phyloP scores from a whole-genome alignment of 179 eudicot species.

The Amaranthus tricolor region DNA sequence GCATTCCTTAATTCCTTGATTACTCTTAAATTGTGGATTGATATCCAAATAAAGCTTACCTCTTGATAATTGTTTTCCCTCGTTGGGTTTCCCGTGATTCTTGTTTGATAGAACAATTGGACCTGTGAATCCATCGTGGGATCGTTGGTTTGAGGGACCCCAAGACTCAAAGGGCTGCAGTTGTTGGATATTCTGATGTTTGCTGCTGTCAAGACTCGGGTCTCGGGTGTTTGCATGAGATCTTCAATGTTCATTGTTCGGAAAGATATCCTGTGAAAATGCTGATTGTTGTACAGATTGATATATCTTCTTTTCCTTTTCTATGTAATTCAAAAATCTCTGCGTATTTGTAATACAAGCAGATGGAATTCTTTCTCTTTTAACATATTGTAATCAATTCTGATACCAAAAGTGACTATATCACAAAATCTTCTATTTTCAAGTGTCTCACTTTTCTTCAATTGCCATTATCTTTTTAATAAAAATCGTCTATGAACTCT shows the following conservation, averaged over 20 bases:
- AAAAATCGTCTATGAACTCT: too few species aligned
- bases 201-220: not conserved
- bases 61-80: not conserved
- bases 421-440: too few species aligned
- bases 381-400: not conserved
- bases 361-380: not conserved
- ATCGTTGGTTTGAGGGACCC: conserved; percentile 80
- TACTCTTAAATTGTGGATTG: not conserved
- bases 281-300: conserved; percentile 10
- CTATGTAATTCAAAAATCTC: not conserved
- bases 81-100: not conserved
- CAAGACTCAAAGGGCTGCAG: conserved; percentile 50
- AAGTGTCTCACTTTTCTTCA: too few species aligned
- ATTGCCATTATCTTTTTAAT: too few species aligned
- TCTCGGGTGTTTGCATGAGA: not conserved
- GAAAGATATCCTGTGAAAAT: conserved; percentile 4
- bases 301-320: not conserved
- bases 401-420: too few species aligned
- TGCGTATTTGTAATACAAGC: not conserved
- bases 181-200: conserved; percentile 57
- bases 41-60: not conserved
- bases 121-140: conserved; percentile 58
- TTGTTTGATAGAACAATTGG: conserved; percentile 39
- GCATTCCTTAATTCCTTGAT: not conserved
- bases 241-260: not conserved